These are phyloP conservation scores for Aureobasidium sp. DNA, from an alignment of 2,329 filamentous ascomycete species.

Conservation along the genomic window DNA sequence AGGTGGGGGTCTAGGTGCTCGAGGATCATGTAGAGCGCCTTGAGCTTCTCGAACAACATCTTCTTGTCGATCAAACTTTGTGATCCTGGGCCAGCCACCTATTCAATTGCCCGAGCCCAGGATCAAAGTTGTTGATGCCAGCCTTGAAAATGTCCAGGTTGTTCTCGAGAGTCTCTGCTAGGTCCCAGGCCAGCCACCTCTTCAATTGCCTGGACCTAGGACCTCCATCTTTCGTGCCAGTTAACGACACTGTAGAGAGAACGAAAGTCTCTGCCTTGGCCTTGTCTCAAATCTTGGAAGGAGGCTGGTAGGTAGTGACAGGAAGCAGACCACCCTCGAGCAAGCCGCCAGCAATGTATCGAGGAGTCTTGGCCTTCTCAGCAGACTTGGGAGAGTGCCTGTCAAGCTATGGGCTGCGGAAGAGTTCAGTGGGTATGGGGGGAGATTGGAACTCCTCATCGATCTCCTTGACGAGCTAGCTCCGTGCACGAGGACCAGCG, in stretches of 20 bases:
- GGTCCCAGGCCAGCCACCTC: no score
- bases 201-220: no score
- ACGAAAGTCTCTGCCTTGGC: background rate
- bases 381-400: background rate
- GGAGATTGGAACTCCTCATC: background rate
- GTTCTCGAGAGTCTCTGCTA: background rate
- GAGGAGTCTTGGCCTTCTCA: background rate
- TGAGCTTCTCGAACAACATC: background rate
- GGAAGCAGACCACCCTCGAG: background rate
- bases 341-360: background rate
- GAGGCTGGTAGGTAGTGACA: background rate
- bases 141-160: background rate
- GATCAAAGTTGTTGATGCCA: background rate
- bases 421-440: background rate
- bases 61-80: background rate
- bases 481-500: no score
- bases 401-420: background rate
- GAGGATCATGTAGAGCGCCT: background rate
- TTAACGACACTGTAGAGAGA: background rate
- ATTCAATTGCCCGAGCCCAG: no score
- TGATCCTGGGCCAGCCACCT: no score
- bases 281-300: background rate
- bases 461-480: background rate
- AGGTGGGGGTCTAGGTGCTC: background rate
- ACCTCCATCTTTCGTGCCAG: no score